Evolutionary conservation across 1,139 yeast species (phyloP).

Genomic region (Zhuliangozyma blackwelliae): DNA sequence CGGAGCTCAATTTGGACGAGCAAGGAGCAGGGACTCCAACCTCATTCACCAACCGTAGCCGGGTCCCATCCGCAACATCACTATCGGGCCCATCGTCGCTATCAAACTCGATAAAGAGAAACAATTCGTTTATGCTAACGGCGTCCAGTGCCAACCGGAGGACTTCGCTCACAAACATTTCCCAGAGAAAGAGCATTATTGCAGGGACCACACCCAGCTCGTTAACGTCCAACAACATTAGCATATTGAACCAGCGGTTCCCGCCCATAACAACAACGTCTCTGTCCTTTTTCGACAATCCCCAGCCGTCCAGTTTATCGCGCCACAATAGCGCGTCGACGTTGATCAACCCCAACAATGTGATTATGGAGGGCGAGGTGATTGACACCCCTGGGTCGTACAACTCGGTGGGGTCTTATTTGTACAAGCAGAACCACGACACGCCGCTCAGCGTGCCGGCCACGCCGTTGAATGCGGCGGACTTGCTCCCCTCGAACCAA

Average conservation of each 20-base stretch:
- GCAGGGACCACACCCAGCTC: constrained; percentile 13
- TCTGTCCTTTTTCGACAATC: constrained; percentile 25
- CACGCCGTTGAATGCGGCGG: constrained; percentile 18
- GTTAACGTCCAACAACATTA: constrained; percentile 26
- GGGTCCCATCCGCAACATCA: constrained; percentile 11
- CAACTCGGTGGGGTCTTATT: constrained; percentile 21
- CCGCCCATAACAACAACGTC: constrained; percentile 6
- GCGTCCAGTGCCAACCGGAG: constrained; percentile 19
- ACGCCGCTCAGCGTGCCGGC: constrained; percentile 11
- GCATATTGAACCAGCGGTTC: constrained; percentile 24
- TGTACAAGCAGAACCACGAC: constrained; percentile 10
- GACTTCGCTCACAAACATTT: constrained; percentile 10
- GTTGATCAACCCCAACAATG: constrained; percentile 6
- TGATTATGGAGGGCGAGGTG: constrained; percentile 1
- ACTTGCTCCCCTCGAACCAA: constrained; percentile 14
- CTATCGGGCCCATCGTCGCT: constrained; percentile 11
- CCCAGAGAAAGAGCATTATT: constrained; percentile 7
- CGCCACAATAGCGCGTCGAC: constrained; percentile 12
- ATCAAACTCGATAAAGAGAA: constrained; percentile 13
- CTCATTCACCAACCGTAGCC: constrained; percentile 4
- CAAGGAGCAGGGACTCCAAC: constrained; percentile 8
- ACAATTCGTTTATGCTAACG: constrained; percentile 10
- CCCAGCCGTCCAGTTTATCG: constrained; percentile 9
- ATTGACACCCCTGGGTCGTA: constrained; percentile 22
- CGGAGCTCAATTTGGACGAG: constrained; percentile 20